phyloP scores from a whole-genome alignment of 1,284 basidiomycete genomes.

The Athelia sp. region DNA sequence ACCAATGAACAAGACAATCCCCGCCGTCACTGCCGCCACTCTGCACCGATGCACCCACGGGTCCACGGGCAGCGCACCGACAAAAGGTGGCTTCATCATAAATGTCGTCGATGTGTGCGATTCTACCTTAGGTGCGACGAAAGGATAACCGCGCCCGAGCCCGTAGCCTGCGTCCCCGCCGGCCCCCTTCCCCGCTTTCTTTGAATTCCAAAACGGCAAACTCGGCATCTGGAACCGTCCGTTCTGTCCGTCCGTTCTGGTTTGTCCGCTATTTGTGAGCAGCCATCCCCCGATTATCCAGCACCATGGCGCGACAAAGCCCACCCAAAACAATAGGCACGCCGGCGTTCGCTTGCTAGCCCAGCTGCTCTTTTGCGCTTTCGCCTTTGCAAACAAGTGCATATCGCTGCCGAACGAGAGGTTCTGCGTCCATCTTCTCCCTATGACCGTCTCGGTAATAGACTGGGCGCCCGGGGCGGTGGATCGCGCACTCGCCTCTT shows the following conservation, averaged over 20 bases:
- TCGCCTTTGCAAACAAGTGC: constrained; percentile 19
- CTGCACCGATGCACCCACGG: neutral
- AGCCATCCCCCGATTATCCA: constrained; percentile 76
- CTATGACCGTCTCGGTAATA: constrained; percentile 15
- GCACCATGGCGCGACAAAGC: constrained; percentile 58
- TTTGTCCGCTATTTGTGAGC: constrained; percentile 36
- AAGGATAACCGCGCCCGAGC: neutral
- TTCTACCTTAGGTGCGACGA: neutral
- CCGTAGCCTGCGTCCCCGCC: neutral
- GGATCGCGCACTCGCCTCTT: neutral
- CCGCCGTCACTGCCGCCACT: neutral
- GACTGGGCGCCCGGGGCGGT: neutral
- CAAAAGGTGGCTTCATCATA: neutral
- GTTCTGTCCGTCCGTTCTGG: neutral
- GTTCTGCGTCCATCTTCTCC: constrained; percentile 23
- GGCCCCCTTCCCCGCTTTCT: neutral
- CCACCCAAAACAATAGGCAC: constrained; percentile 63
- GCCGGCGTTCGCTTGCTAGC: constrained; percentile 33
- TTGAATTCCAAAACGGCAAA: neutral
- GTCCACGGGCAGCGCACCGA: neutral
- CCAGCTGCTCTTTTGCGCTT: constrained; percentile 17
- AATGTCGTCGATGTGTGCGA: neutral
- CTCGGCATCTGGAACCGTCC: neutral
- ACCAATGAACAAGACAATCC: neutral
- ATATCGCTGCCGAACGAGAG: constrained; percentile 30